Evolutionary conservation across 495 filamentous ascomycete species (phyloP).

Genomic region (Penicillium alfredii): DNA sequence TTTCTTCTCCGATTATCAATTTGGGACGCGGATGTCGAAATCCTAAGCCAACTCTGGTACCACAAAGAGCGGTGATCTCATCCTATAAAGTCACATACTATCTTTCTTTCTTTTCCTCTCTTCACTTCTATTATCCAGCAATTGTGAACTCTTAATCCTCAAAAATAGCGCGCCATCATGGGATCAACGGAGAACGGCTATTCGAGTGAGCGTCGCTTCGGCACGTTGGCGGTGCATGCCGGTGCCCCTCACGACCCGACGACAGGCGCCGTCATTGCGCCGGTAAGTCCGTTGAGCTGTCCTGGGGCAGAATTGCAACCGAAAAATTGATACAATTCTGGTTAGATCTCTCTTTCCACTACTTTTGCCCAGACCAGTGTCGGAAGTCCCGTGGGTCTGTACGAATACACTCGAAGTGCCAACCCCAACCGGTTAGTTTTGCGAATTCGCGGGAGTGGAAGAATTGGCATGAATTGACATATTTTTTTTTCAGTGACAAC

Average conservation of each 20-base stretch:
- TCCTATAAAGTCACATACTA: constrained; percentile 9
- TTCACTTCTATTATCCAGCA: constrained; percentile 3
- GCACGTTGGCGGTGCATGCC: constrained; percentile 89
- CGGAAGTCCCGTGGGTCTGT: constrained; percentile 74
- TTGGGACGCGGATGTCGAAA: no score
- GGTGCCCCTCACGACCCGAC: constrained; percentile 81
- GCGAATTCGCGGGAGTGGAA: background rate
- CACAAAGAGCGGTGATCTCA: constrained; percentile 17
- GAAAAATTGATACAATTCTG: constrained; percentile 9
- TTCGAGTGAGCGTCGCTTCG: constrained; percentile 58
- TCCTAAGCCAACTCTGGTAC: background rate
- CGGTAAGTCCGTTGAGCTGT: constrained; percentile 52
- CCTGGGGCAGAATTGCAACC: no score
- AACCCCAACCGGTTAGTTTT: constrained; percentile 75
- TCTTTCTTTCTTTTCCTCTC: background rate
- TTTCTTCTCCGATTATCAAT: constrained; percentile 19
- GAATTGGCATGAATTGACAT: constrained; percentile 3
- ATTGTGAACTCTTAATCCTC: constrained; percentile 11
- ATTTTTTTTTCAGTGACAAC: constrained; percentile 59
- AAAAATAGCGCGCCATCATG: constrained; percentile 10
- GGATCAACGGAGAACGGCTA: constrained; percentile 27
- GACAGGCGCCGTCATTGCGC: constrained; percentile 91
- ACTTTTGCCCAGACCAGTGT: constrained; percentile 85
- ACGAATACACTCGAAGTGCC: constrained; percentile 85
- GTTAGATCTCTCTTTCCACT: constrained; percentile 85